A percentile compares a stretch with the other conserved stretches of the same genome.
phyloP scores from a whole-genome alignment of 2,329 filamentous ascomycete genomes.

The Cercospora sp. region DNA sequence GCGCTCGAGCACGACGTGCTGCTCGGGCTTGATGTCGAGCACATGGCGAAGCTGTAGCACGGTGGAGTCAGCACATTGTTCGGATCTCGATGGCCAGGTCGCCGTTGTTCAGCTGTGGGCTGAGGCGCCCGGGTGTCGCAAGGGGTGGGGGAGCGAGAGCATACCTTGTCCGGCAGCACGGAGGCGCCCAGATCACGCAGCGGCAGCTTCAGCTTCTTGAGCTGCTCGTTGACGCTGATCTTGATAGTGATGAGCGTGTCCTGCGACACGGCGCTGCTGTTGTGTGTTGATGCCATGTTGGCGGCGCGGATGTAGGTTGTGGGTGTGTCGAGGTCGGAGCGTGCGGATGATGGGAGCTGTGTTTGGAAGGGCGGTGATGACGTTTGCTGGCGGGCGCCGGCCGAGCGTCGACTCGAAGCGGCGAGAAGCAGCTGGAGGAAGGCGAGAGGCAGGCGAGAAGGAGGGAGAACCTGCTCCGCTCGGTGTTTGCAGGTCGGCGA shows the following conservation, averaged over 20 bases:
- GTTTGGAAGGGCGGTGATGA: slow-evolving; percentile 10
- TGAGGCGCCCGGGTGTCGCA: slow-evolving; percentile 3
- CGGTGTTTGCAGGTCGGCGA: background rate
- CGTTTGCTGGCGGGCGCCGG: slow-evolving; percentile 9
- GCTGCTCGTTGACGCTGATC: slow-evolving; percentile 71
- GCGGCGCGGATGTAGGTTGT: slow-evolving; percentile 8
- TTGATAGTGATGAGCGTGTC: slow-evolving; percentile 84
- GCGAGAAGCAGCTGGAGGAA: background rate
- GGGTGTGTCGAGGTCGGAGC: slow-evolving; percentile 1
- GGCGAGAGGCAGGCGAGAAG: background rate
- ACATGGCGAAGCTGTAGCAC: slow-evolving; percentile 64
- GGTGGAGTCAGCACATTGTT: slow-evolving; percentile 22
- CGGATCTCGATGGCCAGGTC: slow-evolving; percentile 3
- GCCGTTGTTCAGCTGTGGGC: background rate
- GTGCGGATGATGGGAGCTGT: slow-evolving; percentile 6
- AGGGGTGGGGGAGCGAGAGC: slow-evolving; percentile 36
- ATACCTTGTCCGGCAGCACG: slow-evolving; percentile 79
- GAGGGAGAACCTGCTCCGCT: slow-evolving; percentile 14
- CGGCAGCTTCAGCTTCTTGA: slow-evolving; percentile 84
- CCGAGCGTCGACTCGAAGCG: background rate
- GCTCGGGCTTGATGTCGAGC: slow-evolving; percentile 63
- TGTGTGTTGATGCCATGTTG: slow-evolving; percentile 41
- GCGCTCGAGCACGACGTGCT: slow-evolving; percentile 74
- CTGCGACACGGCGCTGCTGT: slow-evolving; percentile 51
- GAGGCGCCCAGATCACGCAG: slow-evolving; percentile 76